Evolutionary conservation across 1,284 basidiomycete species (phyloP).

Genomic region (Marasmius oreades): DNA sequence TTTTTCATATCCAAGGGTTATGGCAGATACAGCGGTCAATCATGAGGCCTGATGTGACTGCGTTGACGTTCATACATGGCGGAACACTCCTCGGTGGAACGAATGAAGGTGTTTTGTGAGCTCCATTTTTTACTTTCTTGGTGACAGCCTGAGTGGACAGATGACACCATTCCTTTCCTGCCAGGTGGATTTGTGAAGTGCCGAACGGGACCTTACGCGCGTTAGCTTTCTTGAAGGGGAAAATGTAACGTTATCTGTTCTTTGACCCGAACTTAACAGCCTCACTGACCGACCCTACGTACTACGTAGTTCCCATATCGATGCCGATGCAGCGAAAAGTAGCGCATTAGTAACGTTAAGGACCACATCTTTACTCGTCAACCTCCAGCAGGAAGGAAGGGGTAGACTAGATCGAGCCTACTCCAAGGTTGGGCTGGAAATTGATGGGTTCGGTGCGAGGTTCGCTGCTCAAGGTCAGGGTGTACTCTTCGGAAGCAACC

Average conservation of each 20-base stretch:
- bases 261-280: neutral
- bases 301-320: constrained; percentile 39
- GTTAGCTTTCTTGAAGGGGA: constrained; percentile 49
- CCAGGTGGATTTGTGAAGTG: constrained; percentile 60
- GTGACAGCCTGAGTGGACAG: no score
- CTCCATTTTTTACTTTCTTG: constrained; percentile 11
- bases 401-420: constrained; percentile 31
- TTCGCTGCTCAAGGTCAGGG: constrained; percentile 49
- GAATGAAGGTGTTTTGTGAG: constrained; percentile 62
- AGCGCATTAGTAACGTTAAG: constrained; percentile 52
- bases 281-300: constrained; percentile 7
- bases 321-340: constrained; percentile 41
- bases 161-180: constrained; percentile 13
- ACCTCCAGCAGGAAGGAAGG: constrained; percentile 42
- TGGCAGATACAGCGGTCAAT: constrained; percentile 62
- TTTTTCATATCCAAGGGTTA: constrained; percentile 33
- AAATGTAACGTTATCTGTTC: constrained; percentile 44
- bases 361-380: constrained; percentile 46
- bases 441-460: constrained; percentile 27
- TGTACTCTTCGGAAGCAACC: constrained; percentile 50
- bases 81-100: constrained; percentile 67
- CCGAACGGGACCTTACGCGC: constrained; percentile 60
- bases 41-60: constrained; percentile 54
- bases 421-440: constrained; percentile 5
- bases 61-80: constrained; percentile 56